These are phyloP conservation scores for Tolypocladium sp. DNA, from an alignment of 2,329 filamentous ascomycete genomes.

Conservation along the genomic window DNA sequence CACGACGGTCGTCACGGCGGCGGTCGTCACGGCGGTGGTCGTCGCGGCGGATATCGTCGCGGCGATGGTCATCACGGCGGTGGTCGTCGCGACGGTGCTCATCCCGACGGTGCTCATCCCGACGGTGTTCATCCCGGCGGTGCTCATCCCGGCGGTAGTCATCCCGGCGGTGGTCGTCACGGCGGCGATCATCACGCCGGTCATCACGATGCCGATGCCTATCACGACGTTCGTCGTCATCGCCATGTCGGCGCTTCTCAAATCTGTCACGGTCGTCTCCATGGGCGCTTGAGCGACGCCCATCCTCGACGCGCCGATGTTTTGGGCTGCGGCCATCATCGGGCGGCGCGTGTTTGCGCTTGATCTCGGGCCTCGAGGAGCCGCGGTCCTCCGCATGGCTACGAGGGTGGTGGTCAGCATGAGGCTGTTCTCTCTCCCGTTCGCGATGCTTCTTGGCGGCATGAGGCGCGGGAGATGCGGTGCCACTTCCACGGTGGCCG, in stretches of 20 bases:
- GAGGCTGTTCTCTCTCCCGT: constrained; percentile 34
- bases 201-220: constrained; percentile 24
- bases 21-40: constrained; percentile 5
- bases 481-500: constrained; percentile 54
- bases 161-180: constrained; percentile 13
- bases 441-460: constrained; percentile 34
- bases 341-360: constrained; percentile 50
- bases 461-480: constrained; percentile 62
- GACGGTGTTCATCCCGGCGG: constrained; percentile 3
- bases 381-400: constrained; percentile 42
- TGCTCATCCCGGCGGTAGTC: constrained; percentile 11
- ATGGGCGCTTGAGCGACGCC: constrained; percentile 25
- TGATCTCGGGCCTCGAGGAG: constrained; percentile 43
- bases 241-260: constrained; percentile 15
- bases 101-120: constrained; percentile 9
- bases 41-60: constrained; percentile 7
- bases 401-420: constrained; percentile 39
- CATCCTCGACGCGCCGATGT: constrained; percentile 30
- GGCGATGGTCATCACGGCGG: constrained; percentile 12
- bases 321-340: constrained; percentile 35
- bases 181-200: constrained; percentile 13
- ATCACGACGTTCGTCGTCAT: constrained; percentile 18
- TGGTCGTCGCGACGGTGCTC: constrained; percentile 16
- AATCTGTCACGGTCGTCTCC: constrained; percentile 26
- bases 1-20: constrained; percentile 15